Conservation (phyloP, 257 asterid genomes). For the Nicotiana paniculata region DNA sequence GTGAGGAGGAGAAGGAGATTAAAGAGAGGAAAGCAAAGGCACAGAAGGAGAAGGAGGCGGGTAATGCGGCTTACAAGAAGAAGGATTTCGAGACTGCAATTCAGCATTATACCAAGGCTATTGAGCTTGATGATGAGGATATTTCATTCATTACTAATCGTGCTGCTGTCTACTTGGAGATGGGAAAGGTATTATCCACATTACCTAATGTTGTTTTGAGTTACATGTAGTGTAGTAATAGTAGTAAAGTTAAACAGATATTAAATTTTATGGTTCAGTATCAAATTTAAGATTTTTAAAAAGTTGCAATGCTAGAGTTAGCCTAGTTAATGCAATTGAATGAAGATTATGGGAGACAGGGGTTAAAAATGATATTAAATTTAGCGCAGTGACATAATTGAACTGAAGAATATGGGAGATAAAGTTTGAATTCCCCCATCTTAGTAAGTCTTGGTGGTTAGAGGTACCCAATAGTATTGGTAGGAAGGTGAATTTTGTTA, state of each 20-base stretch:
- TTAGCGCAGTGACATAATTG: neutral
- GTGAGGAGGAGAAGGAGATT: slow-evolving; percentile 47
- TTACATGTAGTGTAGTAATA: neutral
- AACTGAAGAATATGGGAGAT: neutral
- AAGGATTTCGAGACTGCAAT: slow-evolving; percentile 87
- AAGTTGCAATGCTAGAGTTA: neutral
- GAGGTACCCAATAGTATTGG: neutral
- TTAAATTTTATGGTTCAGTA: neutral
- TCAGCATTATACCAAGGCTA: slow-evolving; percentile 62
- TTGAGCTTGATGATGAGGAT: slow-evolving; percentile 70
- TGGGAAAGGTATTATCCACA: slow-evolving; percentile 61
- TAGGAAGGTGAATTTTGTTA: neutral
- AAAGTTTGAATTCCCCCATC: neutral
- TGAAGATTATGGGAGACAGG: neutral
- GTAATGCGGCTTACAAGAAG: slow-evolving; percentile 86
- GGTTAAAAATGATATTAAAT: neutral
- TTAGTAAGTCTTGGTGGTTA: neutral
- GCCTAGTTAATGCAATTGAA: neutral
- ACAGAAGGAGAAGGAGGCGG: slow-evolving; percentile 78
- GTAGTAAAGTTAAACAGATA: neutral
- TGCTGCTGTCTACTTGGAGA: slow-evolving; percentile 93
- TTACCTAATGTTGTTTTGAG: neutral
- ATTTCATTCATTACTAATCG: slow-evolving; percentile 84
- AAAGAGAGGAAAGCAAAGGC: slow-evolving; percentile 53
- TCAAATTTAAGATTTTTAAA: neutral